Evolutionary conservation across 257 asterid genomes (phyloP).

Genomic region (Perilla frutescens): DNA sequence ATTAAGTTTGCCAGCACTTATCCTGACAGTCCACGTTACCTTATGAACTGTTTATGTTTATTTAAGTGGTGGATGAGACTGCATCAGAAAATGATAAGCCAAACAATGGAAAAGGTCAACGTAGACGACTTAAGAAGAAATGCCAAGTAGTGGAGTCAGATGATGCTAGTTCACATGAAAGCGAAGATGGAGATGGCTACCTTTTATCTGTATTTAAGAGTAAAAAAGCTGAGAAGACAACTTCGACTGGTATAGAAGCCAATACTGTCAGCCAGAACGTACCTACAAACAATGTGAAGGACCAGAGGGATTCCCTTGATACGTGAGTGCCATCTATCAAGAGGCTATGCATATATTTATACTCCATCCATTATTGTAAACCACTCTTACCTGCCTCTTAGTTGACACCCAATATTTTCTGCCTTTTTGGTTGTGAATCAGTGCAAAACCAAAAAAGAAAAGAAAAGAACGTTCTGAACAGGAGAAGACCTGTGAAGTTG

Average conservation of each 20-base stretch:
- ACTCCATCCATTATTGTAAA: slow-evolving; percentile 14
- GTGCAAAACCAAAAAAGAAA: slow-evolving; percentile 55
- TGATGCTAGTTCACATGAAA: slow-evolving; percentile 49
- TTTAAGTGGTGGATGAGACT: slow-evolving; percentile 42
- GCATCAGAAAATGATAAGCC: slow-evolving; percentile 33
- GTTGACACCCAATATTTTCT: slow-evolving; percentile 25
- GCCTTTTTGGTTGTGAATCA: slow-evolving; percentile 27
- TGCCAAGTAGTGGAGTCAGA: slow-evolving; percentile 65
- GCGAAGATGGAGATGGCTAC: slow-evolving; percentile 58
- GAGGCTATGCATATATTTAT: not conserved
- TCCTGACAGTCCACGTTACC: slow-evolving; percentile 16
- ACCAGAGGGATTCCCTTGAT: slow-evolving; percentile 35
- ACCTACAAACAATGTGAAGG: slow-evolving; percentile 28
- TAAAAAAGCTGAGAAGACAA: slow-evolving; percentile 39
- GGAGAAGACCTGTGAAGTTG: slow-evolving; percentile 44
- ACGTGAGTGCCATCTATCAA: slow-evolving; percentile 38
- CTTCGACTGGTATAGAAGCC: slow-evolving; percentile 30
- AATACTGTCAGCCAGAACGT: slow-evolving; percentile 30
- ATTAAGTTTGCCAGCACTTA: not conserved
- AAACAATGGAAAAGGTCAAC: slow-evolving; percentile 41
- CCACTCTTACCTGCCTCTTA: slow-evolving; percentile 19
- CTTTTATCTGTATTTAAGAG: slow-evolving; percentile 52
- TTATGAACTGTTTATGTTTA: slow-evolving; percentile 30
- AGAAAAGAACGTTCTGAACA: slow-evolving; percentile 53
- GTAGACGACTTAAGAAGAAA: slow-evolving; percentile 55